Evolutionary conservation across 805 yeast species (phyloP), one percentile per base, ranked within the genome.

Genomic region (Zygosaccharomyces bisporus): DNA sequence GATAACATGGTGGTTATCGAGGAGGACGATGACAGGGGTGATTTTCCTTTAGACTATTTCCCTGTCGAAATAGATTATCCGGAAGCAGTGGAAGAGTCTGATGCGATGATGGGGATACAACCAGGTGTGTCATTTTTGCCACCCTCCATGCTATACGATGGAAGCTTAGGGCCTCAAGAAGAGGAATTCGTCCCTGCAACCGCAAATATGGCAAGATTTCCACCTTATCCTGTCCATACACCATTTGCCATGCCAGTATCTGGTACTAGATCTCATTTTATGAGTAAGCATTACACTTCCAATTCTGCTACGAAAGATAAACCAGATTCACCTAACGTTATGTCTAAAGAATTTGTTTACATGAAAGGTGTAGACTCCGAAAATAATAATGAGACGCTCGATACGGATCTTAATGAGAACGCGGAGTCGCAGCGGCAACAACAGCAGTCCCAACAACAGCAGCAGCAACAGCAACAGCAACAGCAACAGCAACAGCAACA

Each of bases 1-100:
- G 51, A 47, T 24, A 39, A 41, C 20, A 33, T 23, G 13, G 41
- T 37, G n/a, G 36, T 39, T 3, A 21, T 51, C n/a, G 44, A 46
- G 19, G 50, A 46, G 23, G 50, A 45, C 23, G 33, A 40, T 14
- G 71, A 72, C 23, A 81, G 77, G 39, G 83, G 81, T 48, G 89
- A 82, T 56, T 83, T 83, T 65, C 89, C 90, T 3, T 62, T 83
- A 44, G 89, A 83, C 53, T 82, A 80, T 57, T 74, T 83, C 56
- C 79, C 80, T 16, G 64, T 68, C 3, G 71, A 66, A 20, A 61
- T 67, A 34, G 70, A 66, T 43, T 63, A 63, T 47, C 64, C 67
- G 6, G 58, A 57, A 5, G 51, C 51, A 34, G 53, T 52, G 6
- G 47, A 40, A 25, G 52, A 48, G 10, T 21, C 34, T n/a, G 49